Percentiles rank a stretch among this genome's conserved stretches.
Conservation (phyloP, 371 early-diverging fungal species). For the Batrachochytrium dendrobatidis region DNA sequence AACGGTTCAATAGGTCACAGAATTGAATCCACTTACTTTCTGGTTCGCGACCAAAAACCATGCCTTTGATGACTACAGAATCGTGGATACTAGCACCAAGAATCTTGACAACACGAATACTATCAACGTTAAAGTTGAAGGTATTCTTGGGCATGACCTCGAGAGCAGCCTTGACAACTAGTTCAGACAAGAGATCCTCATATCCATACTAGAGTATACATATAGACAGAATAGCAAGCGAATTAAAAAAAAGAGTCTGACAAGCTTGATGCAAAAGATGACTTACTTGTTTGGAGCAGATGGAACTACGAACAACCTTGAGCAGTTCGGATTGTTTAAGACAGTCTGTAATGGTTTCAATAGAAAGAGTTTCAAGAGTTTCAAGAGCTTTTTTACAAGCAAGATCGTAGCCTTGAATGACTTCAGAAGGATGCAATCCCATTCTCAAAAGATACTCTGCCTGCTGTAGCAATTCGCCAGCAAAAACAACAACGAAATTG, state of each 20-base stretch:
- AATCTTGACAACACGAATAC: constrained; percentile 95
- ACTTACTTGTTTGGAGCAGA: constrained; percentile 69
- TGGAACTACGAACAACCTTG: constrained; percentile 67
- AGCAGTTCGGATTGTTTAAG: constrained; percentile 49
- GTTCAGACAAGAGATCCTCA: constrained; percentile 73
- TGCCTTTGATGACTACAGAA: constrained; percentile 88
- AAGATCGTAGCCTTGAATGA: constrained; percentile 89
- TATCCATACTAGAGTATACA: constrained; percentile 70
- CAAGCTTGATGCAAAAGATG: not conserved
- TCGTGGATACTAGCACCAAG: constrained; percentile 91
- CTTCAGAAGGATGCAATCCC: constrained; percentile 91
- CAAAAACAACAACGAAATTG: constrained; percentile 91
- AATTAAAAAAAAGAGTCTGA: not conserved
- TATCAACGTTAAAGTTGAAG: constrained; percentile 87
- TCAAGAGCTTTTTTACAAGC: constrained; percentile 78
- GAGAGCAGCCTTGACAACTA: constrained; percentile 81
- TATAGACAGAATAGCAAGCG: not conserved
- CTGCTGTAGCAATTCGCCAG: constrained; percentile 87
- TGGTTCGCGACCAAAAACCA: constrained; percentile 97
- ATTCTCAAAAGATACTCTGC: constrained; percentile 88
- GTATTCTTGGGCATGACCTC: constrained; percentile 87
- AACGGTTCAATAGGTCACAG: not conserved
- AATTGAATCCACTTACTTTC: constrained; percentile 74
- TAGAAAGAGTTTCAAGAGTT: constrained; percentile 61
- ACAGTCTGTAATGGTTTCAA: constrained; percentile 57